Evolutionary conservation across 768 basidiomycete species (phyloP).

Genomic region (Phaffia tasmanica): DNA sequence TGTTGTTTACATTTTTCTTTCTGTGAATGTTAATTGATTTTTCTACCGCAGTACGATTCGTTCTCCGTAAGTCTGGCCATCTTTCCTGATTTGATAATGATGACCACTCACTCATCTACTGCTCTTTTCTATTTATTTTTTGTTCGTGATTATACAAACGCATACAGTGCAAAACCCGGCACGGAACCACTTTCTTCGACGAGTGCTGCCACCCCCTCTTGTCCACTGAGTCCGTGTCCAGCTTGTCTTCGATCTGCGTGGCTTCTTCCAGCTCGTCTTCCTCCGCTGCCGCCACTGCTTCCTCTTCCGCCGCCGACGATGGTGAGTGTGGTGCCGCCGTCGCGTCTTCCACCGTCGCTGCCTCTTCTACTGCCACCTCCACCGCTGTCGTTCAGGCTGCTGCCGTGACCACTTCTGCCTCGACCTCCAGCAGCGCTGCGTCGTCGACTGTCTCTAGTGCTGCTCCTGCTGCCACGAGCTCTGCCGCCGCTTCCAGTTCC

Average conservation of each 20-base stretch:
- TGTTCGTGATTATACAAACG: too few relatives aligned
- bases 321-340: too few relatives aligned
- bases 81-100: background rate
- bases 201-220: conserved; percentile 61
- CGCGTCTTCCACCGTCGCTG: conserved; percentile 20
- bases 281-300: conserved; percentile 4
- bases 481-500: conserved; percentile 28
- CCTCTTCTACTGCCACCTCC: conserved; percentile 24
- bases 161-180: conserved; percentile 39
- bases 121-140: background rate
- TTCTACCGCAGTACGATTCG: too few relatives aligned
- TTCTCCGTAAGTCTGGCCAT: too few relatives aligned
- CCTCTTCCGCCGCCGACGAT: too few relatives aligned
- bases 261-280: conserved; percentile 27
- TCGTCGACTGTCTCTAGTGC: too few relatives aligned
- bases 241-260: background rate
- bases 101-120: background rate
- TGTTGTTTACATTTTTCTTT: background rate
- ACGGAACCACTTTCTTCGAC: conserved; percentile 48
- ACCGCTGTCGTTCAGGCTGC: conserved; percentile 26
- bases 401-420: conserved; percentile 27
- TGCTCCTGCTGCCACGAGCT: conserved; percentile 21
- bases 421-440: conserved; percentile 2
- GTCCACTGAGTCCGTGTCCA: conserved; percentile 47
- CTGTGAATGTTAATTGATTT: background rate